Conservation (phyloP, 441 rosid species). For the Adansonia grandidieri region DNA sequence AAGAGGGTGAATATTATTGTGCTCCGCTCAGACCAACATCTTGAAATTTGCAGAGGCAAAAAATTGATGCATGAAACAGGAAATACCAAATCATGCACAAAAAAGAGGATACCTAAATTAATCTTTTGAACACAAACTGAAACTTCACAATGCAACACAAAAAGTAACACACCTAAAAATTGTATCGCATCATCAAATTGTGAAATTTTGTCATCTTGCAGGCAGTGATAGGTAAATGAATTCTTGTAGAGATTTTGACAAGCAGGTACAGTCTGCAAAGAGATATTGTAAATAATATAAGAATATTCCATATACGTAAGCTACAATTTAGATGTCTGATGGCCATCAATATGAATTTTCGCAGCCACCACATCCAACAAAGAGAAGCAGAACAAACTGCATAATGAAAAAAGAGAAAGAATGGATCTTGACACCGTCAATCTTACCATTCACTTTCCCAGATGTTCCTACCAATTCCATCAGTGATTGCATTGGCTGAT, state of each 20-base stretch:
- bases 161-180: conserved; percentile 67
- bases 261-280: conserved; percentile 78
- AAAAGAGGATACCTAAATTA: conserved; percentile 6
- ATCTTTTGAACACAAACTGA: neutral
- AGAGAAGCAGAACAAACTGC: conserved; percentile 18
- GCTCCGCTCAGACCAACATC: neutral
- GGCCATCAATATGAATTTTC: conserved; percentile 3
- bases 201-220: conserved; percentile 68
- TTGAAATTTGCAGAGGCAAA: conserved; percentile 1
- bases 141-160: conserved; percentile 11
- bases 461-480: neutral
- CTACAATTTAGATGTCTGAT: conserved; percentile 2
- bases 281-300: conserved; percentile 29
- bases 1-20: neutral
- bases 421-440: neutral
- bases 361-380: conserved; percentile 5
- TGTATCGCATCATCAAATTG: conserved; percentile 86
- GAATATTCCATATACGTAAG: conserved; percentile 18
- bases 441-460: neutral
- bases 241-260: conserved; percentile 96
- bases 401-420: neutral
- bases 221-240: conserved; percentile 87
- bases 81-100: neutral
- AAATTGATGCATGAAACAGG: neutral
- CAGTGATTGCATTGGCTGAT: neutral